Conservation (phyloP, 768 basidiomycete species). For the Fistulinella prunicolor region DNA sequence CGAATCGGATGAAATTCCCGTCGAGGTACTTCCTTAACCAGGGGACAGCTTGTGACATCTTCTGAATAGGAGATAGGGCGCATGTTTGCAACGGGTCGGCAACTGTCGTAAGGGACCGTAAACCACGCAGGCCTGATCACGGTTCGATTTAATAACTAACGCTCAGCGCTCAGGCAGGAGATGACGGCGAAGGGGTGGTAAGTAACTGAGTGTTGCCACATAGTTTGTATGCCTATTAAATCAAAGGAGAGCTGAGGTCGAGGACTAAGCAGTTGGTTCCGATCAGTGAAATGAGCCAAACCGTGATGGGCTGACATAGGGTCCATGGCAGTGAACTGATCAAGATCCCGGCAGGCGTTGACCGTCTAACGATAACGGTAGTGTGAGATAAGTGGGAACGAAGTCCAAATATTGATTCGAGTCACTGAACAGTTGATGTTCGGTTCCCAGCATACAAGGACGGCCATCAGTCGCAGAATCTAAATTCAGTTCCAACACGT, state of each 20-base stretch:
- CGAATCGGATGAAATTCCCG: conserved; percentile 12
- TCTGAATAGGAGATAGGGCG: conserved; percentile 21
- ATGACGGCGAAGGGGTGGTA: neutral
- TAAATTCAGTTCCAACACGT: conserved; percentile 2
- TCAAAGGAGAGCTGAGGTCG: neutral
- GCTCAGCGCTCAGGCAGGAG: neutral
- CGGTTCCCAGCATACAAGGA: neutral
- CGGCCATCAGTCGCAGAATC: neutral
- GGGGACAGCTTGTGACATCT: no score
- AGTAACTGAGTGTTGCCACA: neutral
- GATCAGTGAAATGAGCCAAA: neutral
- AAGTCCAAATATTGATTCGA: no score
- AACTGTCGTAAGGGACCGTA: conserved; percentile 25
- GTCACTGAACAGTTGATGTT: neutral
- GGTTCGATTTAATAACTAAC: neutral
- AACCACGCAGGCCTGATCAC: conserved; percentile 1
- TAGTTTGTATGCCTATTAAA: neutral
- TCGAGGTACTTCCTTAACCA: conserved; percentile 14
- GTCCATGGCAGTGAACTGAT: conserved; percentile 8
- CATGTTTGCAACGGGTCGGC: conserved; percentile 11
- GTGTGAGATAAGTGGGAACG: conserved; percentile 13
- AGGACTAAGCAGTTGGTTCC: neutral
- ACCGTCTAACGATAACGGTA: conserved; percentile 14
- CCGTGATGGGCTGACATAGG: neutral
- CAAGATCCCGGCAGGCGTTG: conserved; percentile 8